phyloP scores from a whole-genome alignment of 106 monocot species.

The Vanilla planifolia region DNA sequence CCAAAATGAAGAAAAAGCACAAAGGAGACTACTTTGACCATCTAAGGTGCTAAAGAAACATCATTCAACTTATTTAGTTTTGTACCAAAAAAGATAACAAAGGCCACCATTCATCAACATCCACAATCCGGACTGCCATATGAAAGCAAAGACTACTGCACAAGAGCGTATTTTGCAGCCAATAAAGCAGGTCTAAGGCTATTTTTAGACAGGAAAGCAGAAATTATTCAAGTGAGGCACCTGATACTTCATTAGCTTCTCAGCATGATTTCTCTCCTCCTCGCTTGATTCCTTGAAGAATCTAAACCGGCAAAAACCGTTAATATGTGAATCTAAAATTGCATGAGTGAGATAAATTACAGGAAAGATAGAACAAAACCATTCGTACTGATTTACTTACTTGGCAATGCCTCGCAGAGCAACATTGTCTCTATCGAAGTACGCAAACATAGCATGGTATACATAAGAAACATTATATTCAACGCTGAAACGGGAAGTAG shows the following conservation, averaged over 20 bases:
- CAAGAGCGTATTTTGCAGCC: too few relatives aligned
- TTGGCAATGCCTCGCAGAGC: conserved; percentile 72
- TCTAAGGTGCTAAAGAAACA: too few relatives aligned
- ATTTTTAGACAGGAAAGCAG: too few relatives aligned
- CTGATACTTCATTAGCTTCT: conserved; percentile 47
- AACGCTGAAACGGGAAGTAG: conserved; percentile 31
- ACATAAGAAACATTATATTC: conserved; percentile 91
- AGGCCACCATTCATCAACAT: too few relatives aligned
- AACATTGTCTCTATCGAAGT: conserved; percentile 87
- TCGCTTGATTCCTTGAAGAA: conserved; percentile 54
- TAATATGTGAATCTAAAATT: not conserved
- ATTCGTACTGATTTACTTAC: conserved; percentile 35
- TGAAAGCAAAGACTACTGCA: too few relatives aligned
- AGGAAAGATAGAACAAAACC: not conserved
- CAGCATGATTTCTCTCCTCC: conserved; percentile 49
- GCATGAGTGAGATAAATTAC: not conserved
- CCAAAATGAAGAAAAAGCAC: too few relatives aligned
- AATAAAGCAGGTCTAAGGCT: too few relatives aligned
- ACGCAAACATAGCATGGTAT: conserved; percentile 82
- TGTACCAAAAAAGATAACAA: too few relatives aligned
- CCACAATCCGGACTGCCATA: too few relatives aligned
- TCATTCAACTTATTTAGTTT: too few relatives aligned
- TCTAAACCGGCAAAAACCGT: conserved; percentile 1
- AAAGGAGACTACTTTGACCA: too few relatives aligned
- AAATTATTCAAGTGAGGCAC: not conserved